Evolutionary conservation across 2,329 filamentous ascomycete species (phyloP).

Genomic region (Penicillium sp.): DNA sequence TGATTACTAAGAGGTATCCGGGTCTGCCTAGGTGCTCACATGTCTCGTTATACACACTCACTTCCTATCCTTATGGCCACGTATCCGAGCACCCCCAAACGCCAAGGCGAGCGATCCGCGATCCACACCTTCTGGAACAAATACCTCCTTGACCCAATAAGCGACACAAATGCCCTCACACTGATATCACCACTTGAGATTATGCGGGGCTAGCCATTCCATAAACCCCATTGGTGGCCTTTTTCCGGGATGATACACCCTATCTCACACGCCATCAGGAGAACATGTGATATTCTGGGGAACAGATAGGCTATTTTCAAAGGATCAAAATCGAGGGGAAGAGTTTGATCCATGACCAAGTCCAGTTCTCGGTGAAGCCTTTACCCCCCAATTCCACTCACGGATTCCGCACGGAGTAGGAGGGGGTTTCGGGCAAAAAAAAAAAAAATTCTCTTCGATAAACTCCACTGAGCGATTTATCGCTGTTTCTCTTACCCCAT

Average conservation of each 20-base stretch:
- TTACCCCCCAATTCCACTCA: not conserved
- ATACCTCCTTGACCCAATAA: conserved; percentile 15
- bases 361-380: conserved; percentile 24
- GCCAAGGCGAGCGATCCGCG: conserved; percentile 27
- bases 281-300: conserved; percentile 9
- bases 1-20: conserved; percentile 9
- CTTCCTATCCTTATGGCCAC: not conserved
- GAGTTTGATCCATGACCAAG: not conserved
- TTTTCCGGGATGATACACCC: not conserved
- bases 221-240: conserved; percentile 6
- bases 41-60: conserved; percentile 1
- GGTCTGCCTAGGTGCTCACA: not conserved
- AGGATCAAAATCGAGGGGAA: not conserved
- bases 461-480: conserved; percentile 14
- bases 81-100: not conserved
- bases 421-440: not conserved
- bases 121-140: conserved; percentile 30
- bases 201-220: conserved; percentile 22
- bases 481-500: conserved; percentile 7
- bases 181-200: conserved; percentile 21
- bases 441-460: not conserved
- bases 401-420: no score
- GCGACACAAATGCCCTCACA: conserved; percentile 8
- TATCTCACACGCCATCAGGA: conserved; percentile 6
- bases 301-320: not conserved